Evolutionary conservation across 2,329 filamentous ascomycete genomes (phyloP), one percentile per base, ranked within the genome.

Genomic region (Sporothrix pallida): DNA sequence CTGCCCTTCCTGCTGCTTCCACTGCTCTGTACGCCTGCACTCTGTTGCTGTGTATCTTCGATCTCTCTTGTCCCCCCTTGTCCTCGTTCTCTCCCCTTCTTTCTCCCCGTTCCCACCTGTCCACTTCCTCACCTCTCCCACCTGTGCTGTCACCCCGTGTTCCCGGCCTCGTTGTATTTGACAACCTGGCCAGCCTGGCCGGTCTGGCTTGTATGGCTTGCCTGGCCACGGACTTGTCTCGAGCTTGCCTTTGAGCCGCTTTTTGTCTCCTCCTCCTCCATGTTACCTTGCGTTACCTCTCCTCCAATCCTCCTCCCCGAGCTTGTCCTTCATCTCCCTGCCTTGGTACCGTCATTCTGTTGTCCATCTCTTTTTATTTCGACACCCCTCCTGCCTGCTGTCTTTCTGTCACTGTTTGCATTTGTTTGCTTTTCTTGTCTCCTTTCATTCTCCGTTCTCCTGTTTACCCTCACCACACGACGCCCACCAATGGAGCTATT

Each of bases 161-260:
- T 69, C 26, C 67, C 48, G 46, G 37, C 68, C 42, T 71, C 48
- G 52, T 71, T 56, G 20, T 48, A 23, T 48, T 37, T 56, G 26
- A 23, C 42, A 26, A 23, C 52, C 10, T 58, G 12, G 50, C 3
- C 37, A 46, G 5, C 20, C 31, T 58, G 50, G 31, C 37, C 62
- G n/a, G 17, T 17, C 44, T 42, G 60, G 26, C 6, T 7, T 37
- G 20, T 13, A 8, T 63, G 26, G 17, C 26, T 17, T 42, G 67
- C 23, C 46, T 37, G 48, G 68, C 68, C 68, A 58, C 31, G n/a
- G 68, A 13, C 68, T 17, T 70, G 68, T 46, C 52, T 70, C 68
- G 68, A 70, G 31, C 37, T 46, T 70, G 31, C 50, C 52, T 31
- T 58, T 56, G 67, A 70, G 67, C 67, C 67, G 67, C 48, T 37